Evolutionary conservation across 257 asterid species (phyloP).

Genomic region (Plantago major): DNA sequence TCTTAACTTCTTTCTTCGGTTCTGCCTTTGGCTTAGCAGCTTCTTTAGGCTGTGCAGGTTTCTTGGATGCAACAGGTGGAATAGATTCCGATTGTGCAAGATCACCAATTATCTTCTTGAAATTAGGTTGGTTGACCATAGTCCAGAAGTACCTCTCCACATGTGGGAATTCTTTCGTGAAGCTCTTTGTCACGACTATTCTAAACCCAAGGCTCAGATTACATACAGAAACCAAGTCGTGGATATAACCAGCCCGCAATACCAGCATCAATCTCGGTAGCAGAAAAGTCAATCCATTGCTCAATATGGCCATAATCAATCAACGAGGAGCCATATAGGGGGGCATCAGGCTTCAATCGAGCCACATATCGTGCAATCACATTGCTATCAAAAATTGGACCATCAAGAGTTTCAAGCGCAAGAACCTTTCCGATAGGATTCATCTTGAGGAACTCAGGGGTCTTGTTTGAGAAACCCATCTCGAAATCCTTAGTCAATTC

Average conservation of each 20-base stretch:
- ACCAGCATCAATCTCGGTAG: slow-evolving; percentile 37
- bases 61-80: slow-evolving; percentile 69
- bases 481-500: slow-evolving; percentile 52
- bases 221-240: slow-evolving; percentile 44
- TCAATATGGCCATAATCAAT: slow-evolving; percentile 59
- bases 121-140: slow-evolving; percentile 73
- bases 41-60: slow-evolving; percentile 64
- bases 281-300: slow-evolving; percentile 59
- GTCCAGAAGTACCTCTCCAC: slow-evolving; percentile 95
- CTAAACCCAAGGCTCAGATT: slow-evolving; percentile 46
- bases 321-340: slow-evolving; percentile 62
- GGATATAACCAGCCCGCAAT: slow-evolving; percentile 32
- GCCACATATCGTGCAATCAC: slow-evolving; percentile 93
- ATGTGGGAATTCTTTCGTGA: slow-evolving; percentile 86
- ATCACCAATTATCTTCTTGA: slow-evolving; percentile 67
- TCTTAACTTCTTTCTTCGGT: slow-evolving; percentile 56
- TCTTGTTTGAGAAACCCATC: slow-evolving; percentile 74
- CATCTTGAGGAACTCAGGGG: slow-evolving; percentile 79
- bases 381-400: slow-evolving; percentile 81
- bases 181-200: slow-evolving; percentile 55
- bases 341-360: slow-evolving; percentile 36
- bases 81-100: slow-evolving; percentile 53
- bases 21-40: slow-evolving; percentile 67
- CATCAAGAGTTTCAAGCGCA: slow-evolving; percentile 90
- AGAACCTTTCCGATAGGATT: slow-evolving; percentile 92